These are phyloP conservation scores for Coprinopsis marcescibilis DNA, from an alignment of 768 basidiomycete species.

Conservation along the genomic window DNA sequence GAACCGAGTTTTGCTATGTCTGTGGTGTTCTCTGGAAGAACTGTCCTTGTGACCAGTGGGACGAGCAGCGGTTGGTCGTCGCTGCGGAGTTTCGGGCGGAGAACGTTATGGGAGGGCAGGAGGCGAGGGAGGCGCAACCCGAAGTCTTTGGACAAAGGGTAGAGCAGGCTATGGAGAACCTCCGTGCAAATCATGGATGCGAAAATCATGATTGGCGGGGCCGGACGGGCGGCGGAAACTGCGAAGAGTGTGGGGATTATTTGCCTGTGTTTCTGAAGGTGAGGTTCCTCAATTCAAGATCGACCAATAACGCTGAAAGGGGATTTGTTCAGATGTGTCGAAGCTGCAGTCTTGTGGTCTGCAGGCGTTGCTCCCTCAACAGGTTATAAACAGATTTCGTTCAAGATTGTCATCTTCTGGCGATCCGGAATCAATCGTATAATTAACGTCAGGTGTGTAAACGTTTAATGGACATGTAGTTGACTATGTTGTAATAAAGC, in stretches of 20 bases:
- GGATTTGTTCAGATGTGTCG: conserved; percentile 11
- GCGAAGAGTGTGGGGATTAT: conserved; percentile 38
- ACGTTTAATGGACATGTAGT: too few relatives aligned
- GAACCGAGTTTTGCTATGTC: conserved; percentile 57
- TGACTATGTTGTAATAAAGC: too few relatives aligned
- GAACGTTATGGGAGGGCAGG: conserved; percentile 29
- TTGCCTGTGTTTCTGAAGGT: conserved; percentile 46
- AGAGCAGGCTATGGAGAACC: conserved; percentile 24
- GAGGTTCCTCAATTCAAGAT: conserved; percentile 16
- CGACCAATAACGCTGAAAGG: neutral
- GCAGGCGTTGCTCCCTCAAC: conserved; percentile 14
- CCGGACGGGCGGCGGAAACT: conserved; percentile 31
- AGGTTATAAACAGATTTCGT: too few relatives aligned
- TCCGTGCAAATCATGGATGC: conserved; percentile 55
- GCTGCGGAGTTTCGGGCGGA: conserved; percentile 44
- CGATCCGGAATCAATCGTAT: too few relatives aligned
- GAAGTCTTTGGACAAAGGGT: conserved; percentile 25
- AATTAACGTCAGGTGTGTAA: too few relatives aligned
- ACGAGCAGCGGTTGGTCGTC: conserved; percentile 38
- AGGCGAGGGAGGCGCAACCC: conserved; percentile 21
- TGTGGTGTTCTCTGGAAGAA: conserved; percentile 60
- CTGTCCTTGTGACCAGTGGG: conserved; percentile 60
- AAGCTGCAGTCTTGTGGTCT: conserved; percentile 12
- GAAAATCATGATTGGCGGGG: conserved; percentile 35
- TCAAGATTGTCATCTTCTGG: too few relatives aligned